Base-by-base conservation (phyloP, 495 filamentous ascomycete genomes). In the Podospora pseudopauciseta region DNA sequence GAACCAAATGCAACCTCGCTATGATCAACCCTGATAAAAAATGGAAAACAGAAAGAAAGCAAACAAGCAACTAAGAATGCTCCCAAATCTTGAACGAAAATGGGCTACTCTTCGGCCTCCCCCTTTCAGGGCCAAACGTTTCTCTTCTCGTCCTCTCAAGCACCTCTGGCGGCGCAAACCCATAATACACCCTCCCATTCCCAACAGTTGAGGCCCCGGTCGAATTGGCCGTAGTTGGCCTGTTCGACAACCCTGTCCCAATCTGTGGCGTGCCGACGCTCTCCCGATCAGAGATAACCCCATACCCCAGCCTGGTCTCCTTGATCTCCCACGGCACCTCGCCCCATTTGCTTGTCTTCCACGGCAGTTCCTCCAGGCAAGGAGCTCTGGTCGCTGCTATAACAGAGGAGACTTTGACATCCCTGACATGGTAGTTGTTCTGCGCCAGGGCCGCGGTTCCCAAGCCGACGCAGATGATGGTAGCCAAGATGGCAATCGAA, bases 351-450 rank as follows among this genome's bases (percentile, higher is more conserved):
- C 49, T 57, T 19, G 61, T 62, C 66, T 67, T 72, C 74, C 74
- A 76, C 20, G 72, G 72, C 62, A 76, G 66, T 2, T 65, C 65
- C 23, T 77, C 72, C 3, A 77, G 64, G 27, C 69, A 69, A 3
- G 72, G 72, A n/a, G 73, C 75, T 18, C 75, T 44, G 11, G 75
- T 76, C n/a, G 75, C 74, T 0, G 73, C 75, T 2, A 77, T 68
- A 49, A 77, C 67, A 55, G 62, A 69, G 1, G 73, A 75, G 30
- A 76, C 61, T 9, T 70, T 58, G 19, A 63, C 64, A 54, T 77
- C 69, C 28, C 75, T 67, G 16, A 72, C 68, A 44, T 71, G 72
- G 65, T 69, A 63, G 34, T 76, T 70, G 60, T 77, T 77, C 66
- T 74, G 68, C 27, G 65, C 58, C 13, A 77, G 59, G 16, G 75